A percentile compares a stretch with the other conserved stretches of the same genome.
Conservation (phyloP, 768 basidiomycete genomes). For the Leccinum variicolor region DNA sequence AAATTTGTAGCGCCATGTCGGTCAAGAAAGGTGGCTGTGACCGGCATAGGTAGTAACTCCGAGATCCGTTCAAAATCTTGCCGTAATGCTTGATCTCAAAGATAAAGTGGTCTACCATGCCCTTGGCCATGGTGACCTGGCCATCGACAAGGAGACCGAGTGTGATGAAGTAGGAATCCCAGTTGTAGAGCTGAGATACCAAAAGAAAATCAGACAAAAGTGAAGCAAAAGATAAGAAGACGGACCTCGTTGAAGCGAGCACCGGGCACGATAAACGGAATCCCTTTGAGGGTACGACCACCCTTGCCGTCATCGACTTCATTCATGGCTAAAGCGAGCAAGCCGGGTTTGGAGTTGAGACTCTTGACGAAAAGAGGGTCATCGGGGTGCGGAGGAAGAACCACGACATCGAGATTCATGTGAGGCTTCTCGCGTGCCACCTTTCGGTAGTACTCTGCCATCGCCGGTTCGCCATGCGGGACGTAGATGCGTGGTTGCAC, state of each 20-base stretch:
- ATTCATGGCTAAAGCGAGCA: slow-evolving; percentile 94
- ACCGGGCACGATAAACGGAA: slow-evolving; percentile 97
- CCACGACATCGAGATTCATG: slow-evolving; percentile 88
- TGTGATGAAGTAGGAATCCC: slow-evolving; percentile 94
- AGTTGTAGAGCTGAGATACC: slow-evolving; percentile 73
- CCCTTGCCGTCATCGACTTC: slow-evolving; percentile 78
- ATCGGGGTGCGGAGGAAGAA: slow-evolving; percentile 83
- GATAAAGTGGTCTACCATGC: slow-evolving; percentile 98
- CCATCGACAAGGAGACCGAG: slow-evolving; percentile 95
- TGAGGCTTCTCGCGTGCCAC: slow-evolving; percentile 92
- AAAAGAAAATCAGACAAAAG: slow-evolving; percentile 4
- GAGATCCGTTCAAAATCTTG: slow-evolving; percentile 95
- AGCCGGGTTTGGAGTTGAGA: slow-evolving; percentile 90
- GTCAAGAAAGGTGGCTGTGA: slow-evolving; percentile 98
- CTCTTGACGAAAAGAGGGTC: slow-evolving; percentile 89
- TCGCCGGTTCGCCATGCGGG: slow-evolving; percentile 87
- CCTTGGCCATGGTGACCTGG: slow-evolving; percentile 90
- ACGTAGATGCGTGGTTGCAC: slow-evolving; percentile 93
- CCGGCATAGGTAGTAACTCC: slow-evolving; percentile 92
- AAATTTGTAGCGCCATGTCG: slow-evolving; percentile 97
- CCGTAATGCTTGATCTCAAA: slow-evolving; percentile 98
- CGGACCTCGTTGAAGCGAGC: slow-evolving; percentile 90
- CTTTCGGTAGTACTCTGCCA: slow-evolving; percentile 92
- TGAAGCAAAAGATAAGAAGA: slow-evolving; percentile 4
- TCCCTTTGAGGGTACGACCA: slow-evolving; percentile 81